Evolutionary conservation across 2,329 filamentous ascomycete species (phyloP).

Genomic region (Teratosphaeria pseudoeucalypti): DNA sequence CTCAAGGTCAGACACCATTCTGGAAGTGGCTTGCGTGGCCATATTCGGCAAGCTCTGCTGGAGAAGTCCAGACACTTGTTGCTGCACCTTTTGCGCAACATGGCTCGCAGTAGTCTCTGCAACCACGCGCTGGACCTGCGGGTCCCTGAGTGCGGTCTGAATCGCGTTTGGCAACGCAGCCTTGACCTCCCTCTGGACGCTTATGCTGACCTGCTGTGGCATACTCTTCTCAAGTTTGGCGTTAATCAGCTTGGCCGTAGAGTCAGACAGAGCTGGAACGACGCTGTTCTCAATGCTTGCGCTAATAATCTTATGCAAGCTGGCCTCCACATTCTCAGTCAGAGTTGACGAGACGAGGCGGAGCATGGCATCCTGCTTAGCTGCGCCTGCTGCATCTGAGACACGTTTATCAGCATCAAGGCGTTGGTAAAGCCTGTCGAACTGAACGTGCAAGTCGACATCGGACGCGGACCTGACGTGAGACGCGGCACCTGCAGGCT

Average conservation of each 20-base stretch:
- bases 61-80: slow-evolving; percentile 53
- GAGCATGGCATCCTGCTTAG: slow-evolving; percentile 61
- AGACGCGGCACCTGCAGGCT: background rate
- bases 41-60: slow-evolving; percentile 31
- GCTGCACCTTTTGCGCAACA: slow-evolving; percentile 58
- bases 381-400: slow-evolving; percentile 50
- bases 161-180: slow-evolving; percentile 55
- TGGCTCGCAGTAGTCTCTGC: slow-evolving; percentile 60
- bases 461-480: background rate
- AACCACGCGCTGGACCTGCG: slow-evolving; percentile 61
- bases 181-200: slow-evolving; percentile 59
- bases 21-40: slow-evolving; percentile 47
- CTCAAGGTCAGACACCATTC: slow-evolving; percentile 59
- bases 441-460: slow-evolving; percentile 31
- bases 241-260: slow-evolving; percentile 57
- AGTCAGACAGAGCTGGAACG: slow-evolving; percentile 61
- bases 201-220: slow-evolving; percentile 52
- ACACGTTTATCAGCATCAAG: slow-evolving; percentile 60
- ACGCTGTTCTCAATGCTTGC: slow-evolving; percentile 65
- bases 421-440: slow-evolving; percentile 47
- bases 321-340: slow-evolving; percentile 63
- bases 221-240: slow-evolving; percentile 62
- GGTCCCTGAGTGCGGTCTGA: slow-evolving; percentile 58
- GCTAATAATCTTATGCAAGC: slow-evolving; percentile 65
- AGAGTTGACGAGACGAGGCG: slow-evolving; percentile 58